These are phyloP conservation scores for Trifolium repens DNA, from an alignment of 306 rosid species.

Conservation along the genomic window DNA sequence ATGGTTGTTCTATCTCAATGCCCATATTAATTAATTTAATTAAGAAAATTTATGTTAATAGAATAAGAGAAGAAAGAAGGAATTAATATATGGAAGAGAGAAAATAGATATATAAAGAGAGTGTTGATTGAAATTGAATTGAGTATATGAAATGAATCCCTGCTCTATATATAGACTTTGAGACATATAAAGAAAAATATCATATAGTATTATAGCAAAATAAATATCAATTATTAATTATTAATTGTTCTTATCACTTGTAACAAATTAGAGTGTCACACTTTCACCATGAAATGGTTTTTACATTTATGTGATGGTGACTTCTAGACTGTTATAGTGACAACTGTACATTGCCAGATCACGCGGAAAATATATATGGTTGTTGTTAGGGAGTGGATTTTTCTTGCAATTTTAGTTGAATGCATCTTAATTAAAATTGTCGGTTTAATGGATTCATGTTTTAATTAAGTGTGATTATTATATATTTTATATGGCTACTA, in stretches of 20 bases:
- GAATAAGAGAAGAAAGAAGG: background rate
- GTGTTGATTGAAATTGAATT: conserved; percentile 11
- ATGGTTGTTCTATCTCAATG: conserved; percentile 51
- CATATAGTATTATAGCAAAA: background rate
- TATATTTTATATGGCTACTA: background rate
- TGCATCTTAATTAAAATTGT: background rate
- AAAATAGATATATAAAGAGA: background rate
- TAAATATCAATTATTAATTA: conserved; percentile 36
- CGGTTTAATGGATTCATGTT: background rate
- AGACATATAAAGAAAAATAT: background rate
- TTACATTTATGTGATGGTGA: conserved; percentile 25
- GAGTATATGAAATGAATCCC: conserved; percentile 30
- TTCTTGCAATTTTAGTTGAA: background rate
- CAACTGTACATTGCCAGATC: background rate
- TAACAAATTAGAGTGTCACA: no score
- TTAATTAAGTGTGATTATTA: background rate
- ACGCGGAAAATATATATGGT: conserved; percentile 7
- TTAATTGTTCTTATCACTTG: conserved; percentile 1
- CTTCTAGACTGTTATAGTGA: background rate
- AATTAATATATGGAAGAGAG: background rate
- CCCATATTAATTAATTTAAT: conserved; percentile 50
- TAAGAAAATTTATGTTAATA: background rate
- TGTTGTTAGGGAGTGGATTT: background rate
- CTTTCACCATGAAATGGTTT: background rate
- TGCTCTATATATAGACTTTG: conserved; percentile 47